phyloP scores from a whole-genome alignment of 2,329 filamentous ascomycete species.

The Berkeleyomyces basicola region DNA sequence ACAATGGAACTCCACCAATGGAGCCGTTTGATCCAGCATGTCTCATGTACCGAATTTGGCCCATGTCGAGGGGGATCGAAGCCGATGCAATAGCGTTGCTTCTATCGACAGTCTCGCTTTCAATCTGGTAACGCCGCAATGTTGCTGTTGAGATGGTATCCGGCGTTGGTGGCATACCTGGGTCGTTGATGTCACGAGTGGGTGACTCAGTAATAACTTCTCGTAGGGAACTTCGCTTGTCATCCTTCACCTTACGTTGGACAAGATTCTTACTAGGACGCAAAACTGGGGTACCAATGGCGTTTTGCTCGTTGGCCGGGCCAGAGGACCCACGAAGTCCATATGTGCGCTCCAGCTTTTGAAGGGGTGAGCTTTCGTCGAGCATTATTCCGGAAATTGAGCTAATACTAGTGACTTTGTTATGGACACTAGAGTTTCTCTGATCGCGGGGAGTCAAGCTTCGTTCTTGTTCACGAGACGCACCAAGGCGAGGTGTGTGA shows the following conservation, averaged over 20 bases:
- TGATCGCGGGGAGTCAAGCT: slow-evolving; percentile 7
- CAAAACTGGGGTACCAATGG: slow-evolving; percentile 16
- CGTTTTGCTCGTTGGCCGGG: slow-evolving; percentile 17
- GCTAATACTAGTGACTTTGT: slow-evolving; percentile 14
- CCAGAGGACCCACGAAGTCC: slow-evolving; percentile 14
- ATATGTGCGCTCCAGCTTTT: slow-evolving; percentile 27
- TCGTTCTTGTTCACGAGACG: not conserved
- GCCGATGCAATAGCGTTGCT: slow-evolving; percentile 4
- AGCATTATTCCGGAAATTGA: slow-evolving; percentile 30
- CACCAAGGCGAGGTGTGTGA: slow-evolving; percentile 7
- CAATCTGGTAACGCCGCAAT: slow-evolving; percentile 32
- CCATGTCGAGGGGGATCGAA: not conserved
- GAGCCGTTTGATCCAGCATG: slow-evolving; percentile 10
- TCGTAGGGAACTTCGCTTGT: slow-evolving; percentile 32
- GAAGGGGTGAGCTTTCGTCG: slow-evolving; percentile 31
- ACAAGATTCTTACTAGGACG: slow-evolving; percentile 19
- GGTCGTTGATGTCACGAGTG: slow-evolving; percentile 26
- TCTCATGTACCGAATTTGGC: slow-evolving; percentile 9
- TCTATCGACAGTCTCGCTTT: slow-evolving; percentile 25
- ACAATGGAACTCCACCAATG: slow-evolving; percentile 11
- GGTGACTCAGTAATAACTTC: slow-evolving; percentile 31
- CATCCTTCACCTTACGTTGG: slow-evolving; percentile 19
- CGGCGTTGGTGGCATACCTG: slow-evolving; percentile 38
- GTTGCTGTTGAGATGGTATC: slow-evolving; percentile 43
- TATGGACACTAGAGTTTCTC: slow-evolving; percentile 4